Conservation (phyloP, 2,329 filamentous ascomycete species). For the Pochonia chlamydosporia region DNA sequence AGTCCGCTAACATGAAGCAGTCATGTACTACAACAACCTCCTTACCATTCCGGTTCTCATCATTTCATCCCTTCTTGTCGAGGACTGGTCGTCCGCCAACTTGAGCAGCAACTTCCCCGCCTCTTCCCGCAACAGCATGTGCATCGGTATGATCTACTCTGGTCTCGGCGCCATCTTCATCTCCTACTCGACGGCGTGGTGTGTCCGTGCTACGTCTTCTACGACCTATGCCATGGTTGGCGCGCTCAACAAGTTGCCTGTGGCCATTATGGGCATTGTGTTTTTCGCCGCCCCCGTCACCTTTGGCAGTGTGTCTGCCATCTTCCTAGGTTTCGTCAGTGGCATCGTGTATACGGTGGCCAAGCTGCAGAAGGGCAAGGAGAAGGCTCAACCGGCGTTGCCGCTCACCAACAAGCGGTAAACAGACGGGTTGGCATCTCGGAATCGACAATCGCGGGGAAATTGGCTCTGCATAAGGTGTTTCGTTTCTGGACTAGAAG, state of each 20-base stretch:
- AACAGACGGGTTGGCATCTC: neutral
- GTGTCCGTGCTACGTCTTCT: conserved; percentile 92
- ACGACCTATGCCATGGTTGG: conserved; percentile 99
- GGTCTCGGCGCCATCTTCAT: conserved; percentile 93
- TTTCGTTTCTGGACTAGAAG: no score
- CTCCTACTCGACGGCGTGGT: conserved; percentile 98
- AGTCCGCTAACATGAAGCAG: conserved; percentile 40
- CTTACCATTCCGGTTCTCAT: conserved; percentile 91
- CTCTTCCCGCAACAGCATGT: conserved; percentile 69
- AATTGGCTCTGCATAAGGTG: no score
- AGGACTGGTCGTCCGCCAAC: conserved; percentile 90
- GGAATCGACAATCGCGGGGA: neutral
- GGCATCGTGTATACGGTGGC: conserved; percentile 74
- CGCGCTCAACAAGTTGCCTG: conserved; percentile 94
- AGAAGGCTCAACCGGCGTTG: conserved; percentile 4
- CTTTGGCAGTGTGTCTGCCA: conserved; percentile 84
- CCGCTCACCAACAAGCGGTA: conserved; percentile 7
- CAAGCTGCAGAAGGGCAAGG: conserved; percentile 6
- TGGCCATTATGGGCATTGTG: conserved; percentile 83
- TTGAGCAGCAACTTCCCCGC: conserved; percentile 80
- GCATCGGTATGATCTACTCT: conserved; percentile 88
- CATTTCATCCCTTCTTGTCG: conserved; percentile 70
- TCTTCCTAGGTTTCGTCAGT: conserved; percentile 83
- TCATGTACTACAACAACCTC: conserved; percentile 99
- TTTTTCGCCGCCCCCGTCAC: conserved; percentile 96